Evolutionary conservation across 2,329 filamentous ascomycete genomes (phyloP).

Genomic region (Hypoxylon sp.): DNA sequence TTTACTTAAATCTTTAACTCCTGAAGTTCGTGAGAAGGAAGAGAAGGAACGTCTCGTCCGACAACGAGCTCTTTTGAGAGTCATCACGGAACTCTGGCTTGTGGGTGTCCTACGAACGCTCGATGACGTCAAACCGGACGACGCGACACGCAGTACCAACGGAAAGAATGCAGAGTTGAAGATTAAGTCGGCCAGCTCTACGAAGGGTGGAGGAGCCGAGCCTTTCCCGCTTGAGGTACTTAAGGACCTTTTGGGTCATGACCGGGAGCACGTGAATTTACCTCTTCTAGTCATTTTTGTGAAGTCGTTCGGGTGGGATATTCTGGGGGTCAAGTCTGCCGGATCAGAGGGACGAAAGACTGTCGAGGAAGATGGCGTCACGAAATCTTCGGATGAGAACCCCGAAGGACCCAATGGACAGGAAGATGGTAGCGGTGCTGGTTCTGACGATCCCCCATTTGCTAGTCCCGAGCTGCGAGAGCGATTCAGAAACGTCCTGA

Average conservation of each 20-base stretch:
- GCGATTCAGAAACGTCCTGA: constrained; percentile 87
- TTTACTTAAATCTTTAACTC: constrained; percentile 80
- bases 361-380: constrained; percentile 83
- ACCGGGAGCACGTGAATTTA: constrained; percentile 91
- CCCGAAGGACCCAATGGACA: constrained; percentile 68
- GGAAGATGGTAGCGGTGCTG: constrained; percentile 56
- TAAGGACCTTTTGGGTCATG: constrained; percentile 94
- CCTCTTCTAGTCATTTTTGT: constrained; percentile 95
- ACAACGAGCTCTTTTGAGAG: constrained; percentile 86
- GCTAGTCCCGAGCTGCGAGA: constrained; percentile 83
- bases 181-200: constrained; percentile 67
- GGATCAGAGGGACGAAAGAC: constrained; percentile 85
- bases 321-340: constrained; percentile 82
- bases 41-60: constrained; percentile 92
- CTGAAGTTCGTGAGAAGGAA: constrained; percentile 91
- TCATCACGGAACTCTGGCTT: constrained; percentile 97
- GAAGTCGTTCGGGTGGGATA: constrained; percentile 96
- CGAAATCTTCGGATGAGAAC: constrained; percentile 63
- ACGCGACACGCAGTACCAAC: constrained; percentile 72
- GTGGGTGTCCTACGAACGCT: constrained; percentile 89
- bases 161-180: constrained; percentile 75
- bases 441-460: constrained; percentile 78
- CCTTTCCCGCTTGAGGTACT: constrained; percentile 98
- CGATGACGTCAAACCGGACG: constrained; percentile 75
- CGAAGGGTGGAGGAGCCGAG: constrained; percentile 79